These are phyloP conservation scores for Dendrocalamus latiflorus DNA, from an alignment of 202 grass and related monocot genomes.

Conservation along the genomic window DNA sequence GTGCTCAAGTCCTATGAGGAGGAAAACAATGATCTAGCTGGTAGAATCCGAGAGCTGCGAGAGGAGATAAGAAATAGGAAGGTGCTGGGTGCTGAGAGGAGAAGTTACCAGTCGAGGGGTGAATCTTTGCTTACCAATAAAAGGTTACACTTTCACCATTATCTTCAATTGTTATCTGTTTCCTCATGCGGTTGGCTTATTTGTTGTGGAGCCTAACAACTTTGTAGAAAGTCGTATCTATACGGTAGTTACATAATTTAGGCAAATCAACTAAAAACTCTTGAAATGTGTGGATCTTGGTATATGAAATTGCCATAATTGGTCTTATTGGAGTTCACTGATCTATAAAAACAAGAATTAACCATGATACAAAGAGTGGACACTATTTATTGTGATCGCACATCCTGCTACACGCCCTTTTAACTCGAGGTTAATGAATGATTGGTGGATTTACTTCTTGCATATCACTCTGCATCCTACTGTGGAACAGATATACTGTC, in stretches of 20 bases:
- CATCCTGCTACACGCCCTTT: background rate
- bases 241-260: background rate
- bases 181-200: background rate
- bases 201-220: background rate
- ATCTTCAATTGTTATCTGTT: background rate
- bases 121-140: conserved; percentile 69
- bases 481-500: background rate
- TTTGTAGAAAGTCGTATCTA: background rate
- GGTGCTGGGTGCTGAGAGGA: conserved; percentile 47
- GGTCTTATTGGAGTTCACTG: background rate
- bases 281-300: background rate
- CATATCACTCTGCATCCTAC: background rate
- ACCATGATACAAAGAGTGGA: background rate
- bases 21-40: conserved; percentile 24
- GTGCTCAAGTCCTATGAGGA: conserved; percentile 41
- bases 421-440: conserved; percentile 3
- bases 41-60: conserved; percentile 56
- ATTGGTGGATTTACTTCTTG: conserved; percentile 6
- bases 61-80: conserved; percentile 64
- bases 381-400: background rate
- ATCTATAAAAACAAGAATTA: background rate
- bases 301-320: background rate
- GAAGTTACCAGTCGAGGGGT: conserved; percentile 30
- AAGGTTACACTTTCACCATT: conserved; percentile 42
- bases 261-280: background rate